Evolutionary conservation across 192 early-diverging fungal genomes (phyloP).

Genomic region (Pecoramyces ruminantium): DNA sequence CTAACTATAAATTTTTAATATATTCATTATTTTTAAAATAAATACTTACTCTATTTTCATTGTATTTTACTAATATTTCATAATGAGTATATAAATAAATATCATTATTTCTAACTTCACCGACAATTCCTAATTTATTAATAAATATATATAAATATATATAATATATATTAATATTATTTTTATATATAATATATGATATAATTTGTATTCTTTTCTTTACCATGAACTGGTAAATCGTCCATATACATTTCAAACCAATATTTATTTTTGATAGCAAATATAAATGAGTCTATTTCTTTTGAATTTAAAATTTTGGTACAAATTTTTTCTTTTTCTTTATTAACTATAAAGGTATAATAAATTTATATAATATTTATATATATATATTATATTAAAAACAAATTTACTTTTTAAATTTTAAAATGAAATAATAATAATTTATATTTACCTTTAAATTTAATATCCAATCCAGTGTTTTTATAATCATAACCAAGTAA

Average conservation of each 20-base stretch:
- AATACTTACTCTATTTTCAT: not conserved
- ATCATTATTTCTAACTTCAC: not conserved
- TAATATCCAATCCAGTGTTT: not conserved
- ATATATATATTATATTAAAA: too few relatives aligned
- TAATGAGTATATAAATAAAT: not conserved
- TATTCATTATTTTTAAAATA: too few relatives aligned
- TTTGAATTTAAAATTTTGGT: not conserved
- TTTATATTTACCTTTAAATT: not conserved
- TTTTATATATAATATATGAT: too few relatives aligned
- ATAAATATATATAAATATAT: too few relatives aligned
- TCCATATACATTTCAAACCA: not conserved
- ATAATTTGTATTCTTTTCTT: too few relatives aligned
- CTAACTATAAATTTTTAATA: too few relatives aligned
- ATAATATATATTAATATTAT: too few relatives aligned
- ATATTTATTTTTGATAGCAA: not conserved
- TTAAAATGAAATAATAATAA: too few relatives aligned
- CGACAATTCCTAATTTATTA: not conserved
- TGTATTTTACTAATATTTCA: not conserved
- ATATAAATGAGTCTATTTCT: not conserved
- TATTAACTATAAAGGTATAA: not conserved
- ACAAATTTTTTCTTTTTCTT: not conserved
- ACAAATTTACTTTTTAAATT: too few relatives aligned
- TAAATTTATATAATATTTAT: too few relatives aligned
- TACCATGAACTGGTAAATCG: not conserved
- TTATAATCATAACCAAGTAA: not conserved